A percentile compares a stretch with the other conserved stretches of the same genome.
phyloP scores from a whole-genome alignment of 2,329 filamentous ascomycete species.

The Aurifilum marmelostoma region DNA sequence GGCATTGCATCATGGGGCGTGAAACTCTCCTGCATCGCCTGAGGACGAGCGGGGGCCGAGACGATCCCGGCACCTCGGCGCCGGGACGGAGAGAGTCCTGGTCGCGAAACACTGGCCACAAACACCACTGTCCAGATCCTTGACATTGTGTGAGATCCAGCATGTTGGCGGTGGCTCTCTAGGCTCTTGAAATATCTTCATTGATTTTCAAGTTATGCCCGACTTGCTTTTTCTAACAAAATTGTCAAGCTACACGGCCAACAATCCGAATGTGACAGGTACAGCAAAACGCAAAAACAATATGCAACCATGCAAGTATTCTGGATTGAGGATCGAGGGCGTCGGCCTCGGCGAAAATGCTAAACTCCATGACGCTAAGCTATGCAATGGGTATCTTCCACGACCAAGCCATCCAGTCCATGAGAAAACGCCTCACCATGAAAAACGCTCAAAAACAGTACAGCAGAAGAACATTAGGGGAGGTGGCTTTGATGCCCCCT shows the following conservation, averaged over 20 bases:
- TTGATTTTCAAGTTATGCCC: not conserved
- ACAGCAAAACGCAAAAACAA: not conserved
- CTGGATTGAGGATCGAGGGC: not conserved
- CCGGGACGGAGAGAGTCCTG: not conserved
- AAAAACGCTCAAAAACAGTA: not conserved
- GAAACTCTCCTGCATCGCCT: not conserved
- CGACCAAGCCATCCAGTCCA: slow-evolving; percentile 6
- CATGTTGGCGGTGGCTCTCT: no score
- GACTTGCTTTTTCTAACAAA: not conserved
- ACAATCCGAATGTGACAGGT: not conserved
- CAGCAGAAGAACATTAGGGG: not conserved
- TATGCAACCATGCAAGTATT: not conserved
- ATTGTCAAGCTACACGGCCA: not conserved
- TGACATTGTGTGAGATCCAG: not conserved
- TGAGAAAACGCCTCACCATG: not conserved
- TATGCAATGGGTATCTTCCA: slow-evolving; percentile 18
- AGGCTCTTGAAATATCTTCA: not conserved
- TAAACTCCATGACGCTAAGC: slow-evolving; percentile 1
- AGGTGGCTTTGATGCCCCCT: not conserved
- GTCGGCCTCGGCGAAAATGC: slow-evolving; percentile 1
- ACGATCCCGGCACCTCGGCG: not conserved
- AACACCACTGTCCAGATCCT: not conserved
- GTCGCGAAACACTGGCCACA: not conserved
- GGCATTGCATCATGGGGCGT: not conserved
- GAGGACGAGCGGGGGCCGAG: not conserved